These are phyloP conservation scores for Perkinsus olseni DNA, from an alignment of 169 alveolate species.

Conservation along the genomic window DNA sequence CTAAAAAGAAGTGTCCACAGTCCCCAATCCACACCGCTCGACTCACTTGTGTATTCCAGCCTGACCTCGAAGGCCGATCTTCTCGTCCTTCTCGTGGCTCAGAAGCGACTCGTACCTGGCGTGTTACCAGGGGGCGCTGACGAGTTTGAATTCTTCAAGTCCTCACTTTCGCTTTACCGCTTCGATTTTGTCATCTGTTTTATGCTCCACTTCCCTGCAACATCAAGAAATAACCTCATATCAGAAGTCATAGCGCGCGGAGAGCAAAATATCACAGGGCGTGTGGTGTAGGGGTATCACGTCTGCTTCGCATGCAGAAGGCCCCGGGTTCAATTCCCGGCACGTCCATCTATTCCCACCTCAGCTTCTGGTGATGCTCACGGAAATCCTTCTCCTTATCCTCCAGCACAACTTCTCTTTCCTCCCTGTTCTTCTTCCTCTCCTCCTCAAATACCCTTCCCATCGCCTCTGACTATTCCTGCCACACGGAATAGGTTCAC, in stretches of 20 bases:
- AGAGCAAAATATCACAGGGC: not conserved
- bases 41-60: constrained; percentile 35
- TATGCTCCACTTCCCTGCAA: not conserved
- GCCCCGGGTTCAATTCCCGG: not conserved
- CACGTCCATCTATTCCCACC: not conserved
- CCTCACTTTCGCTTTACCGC: not conserved
- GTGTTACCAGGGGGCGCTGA: not conserved
- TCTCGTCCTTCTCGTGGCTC: constrained; percentile 41
- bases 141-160: not conserved
- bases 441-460: not conserved
- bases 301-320: not conserved
- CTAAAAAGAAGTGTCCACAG: not conserved
- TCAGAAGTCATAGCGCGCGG: too few relatives aligned
- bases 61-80: constrained; percentile 40
- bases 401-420: not conserved
- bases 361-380: not conserved
- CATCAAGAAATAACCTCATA: not conserved
- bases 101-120: too few relatives aligned
- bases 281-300: not conserved
- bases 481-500: too few relatives aligned
- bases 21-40: not conserved
- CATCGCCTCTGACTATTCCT: not conserved
- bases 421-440: not conserved
- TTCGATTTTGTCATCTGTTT: not conserved
- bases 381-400: not conserved